Evolutionary conservation across 805 yeast species (phyloP).

Genomic region (Candida montana): DNA sequence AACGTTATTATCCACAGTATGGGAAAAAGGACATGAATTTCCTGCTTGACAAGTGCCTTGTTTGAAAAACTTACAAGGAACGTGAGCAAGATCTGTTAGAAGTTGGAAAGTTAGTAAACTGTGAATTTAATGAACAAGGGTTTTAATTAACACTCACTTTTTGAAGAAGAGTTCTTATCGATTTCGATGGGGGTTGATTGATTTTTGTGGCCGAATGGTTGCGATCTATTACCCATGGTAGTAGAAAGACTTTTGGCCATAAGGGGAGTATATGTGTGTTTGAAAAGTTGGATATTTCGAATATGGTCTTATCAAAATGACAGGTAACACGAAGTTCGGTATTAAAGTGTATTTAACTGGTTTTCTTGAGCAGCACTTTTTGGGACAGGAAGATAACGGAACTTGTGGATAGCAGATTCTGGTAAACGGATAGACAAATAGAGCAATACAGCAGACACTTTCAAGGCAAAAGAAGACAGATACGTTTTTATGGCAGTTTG

Average conservation of each 20-base stretch:
- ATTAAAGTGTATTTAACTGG: too few relatives aligned
- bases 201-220: not conserved
- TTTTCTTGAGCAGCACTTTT: too few relatives aligned
- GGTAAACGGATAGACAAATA: not conserved
- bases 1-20: slow-evolving; percentile 45
- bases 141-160: slow-evolving; percentile 17
- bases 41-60: slow-evolving; percentile 98
- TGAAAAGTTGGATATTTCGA: not conserved
- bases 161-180: slow-evolving; percentile 22
- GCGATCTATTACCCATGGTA: slow-evolving; percentile 4
- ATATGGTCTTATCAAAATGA: too few relatives aligned
- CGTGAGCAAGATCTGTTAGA: slow-evolving; percentile 75
- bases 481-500: not conserved
- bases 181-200: slow-evolving; percentile 15
- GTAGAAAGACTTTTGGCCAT: slow-evolving; percentile 5
- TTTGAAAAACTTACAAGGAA: slow-evolving; percentile 89
- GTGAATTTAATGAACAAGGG: too few relatives aligned
- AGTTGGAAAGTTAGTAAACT: slow-evolving; percentile 17
- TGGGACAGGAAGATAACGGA: too few relatives aligned
- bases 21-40: slow-evolving; percentile 84
- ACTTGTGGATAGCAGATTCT: too few relatives aligned
- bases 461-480: too few relatives aligned
- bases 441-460: not conserved
- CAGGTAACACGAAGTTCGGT: too few relatives aligned
- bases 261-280: not conserved